Evolutionary conservation across 139 green algal species (phyloP).

Genomic region (Chlorella vulgaris): DNA sequence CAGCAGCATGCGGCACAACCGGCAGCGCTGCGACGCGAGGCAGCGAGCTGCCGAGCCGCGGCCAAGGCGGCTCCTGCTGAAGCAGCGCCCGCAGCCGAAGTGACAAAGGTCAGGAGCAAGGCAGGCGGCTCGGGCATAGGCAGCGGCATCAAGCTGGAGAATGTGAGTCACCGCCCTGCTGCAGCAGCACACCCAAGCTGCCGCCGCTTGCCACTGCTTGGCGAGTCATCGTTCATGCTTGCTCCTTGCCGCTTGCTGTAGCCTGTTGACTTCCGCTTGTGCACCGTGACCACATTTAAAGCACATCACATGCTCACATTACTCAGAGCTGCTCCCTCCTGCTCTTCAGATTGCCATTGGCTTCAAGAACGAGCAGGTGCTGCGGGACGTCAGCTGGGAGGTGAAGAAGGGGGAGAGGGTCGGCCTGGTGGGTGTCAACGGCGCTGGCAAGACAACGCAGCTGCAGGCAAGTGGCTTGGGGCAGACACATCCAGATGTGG

Average conservation of each 20-base stretch:
- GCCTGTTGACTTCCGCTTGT: too few relatives aligned
- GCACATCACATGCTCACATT: too few relatives aligned
- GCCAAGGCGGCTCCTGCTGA: slow-evolving; percentile 5
- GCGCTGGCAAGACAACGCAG: slow-evolving; percentile 98
- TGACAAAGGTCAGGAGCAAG: not conserved
- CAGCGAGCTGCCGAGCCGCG: not conserved
- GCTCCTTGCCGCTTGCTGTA: too few relatives aligned
- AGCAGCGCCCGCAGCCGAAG: not conserved
- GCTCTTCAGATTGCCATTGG: slow-evolving; percentile 48
- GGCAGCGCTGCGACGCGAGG: not conserved
- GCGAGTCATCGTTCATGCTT: too few relatives aligned
- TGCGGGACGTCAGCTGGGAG: slow-evolving; percentile 92
- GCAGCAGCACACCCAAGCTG: too few relatives aligned
- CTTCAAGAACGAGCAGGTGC: slow-evolving; percentile 95
- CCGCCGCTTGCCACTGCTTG: too few relatives aligned
- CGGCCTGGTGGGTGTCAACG: slow-evolving; percentile 98
- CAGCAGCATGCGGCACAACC: slow-evolving; percentile 18
- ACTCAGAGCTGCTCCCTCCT: not conserved
- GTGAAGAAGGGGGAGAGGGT: slow-evolving; percentile 96
- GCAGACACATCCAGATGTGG: too few relatives aligned
- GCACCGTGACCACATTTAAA: too few relatives aligned
- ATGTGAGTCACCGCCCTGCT: slow-evolving; percentile 53
- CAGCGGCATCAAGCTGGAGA: slow-evolving; percentile 76
- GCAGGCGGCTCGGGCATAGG: slow-evolving; percentile 55
- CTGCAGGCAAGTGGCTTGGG: slow-evolving; percentile 60